phyloP scores from a whole-genome alignment of 805 yeast genomes.

The Helenozyma rhizophorensis region DNA sequence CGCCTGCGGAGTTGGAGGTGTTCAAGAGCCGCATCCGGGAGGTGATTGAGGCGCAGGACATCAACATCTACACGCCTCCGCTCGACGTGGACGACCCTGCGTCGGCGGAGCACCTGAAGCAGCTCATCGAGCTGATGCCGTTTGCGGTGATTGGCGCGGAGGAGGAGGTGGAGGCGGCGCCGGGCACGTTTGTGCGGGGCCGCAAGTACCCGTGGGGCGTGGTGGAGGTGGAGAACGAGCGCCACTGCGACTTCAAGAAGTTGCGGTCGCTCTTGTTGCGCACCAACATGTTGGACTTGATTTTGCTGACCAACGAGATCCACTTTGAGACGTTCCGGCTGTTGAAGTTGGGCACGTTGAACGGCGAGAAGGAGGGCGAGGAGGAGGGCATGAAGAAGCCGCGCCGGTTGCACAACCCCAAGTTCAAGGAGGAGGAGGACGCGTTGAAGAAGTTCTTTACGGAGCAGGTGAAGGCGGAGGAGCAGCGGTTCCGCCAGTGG shows the following conservation, averaged over 20 bases:
- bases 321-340: conserved; percentile 81
- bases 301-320: conserved; percentile 72
- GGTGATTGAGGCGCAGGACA: conserved; percentile 78
- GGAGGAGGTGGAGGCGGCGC: conserved; percentile 57
- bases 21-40: conserved; percentile 77
- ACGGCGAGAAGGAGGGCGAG: conserved; percentile 24
- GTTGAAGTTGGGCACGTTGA: conserved; percentile 51
- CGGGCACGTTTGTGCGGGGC: conserved; percentile 67
- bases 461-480: conserved; percentile 93
- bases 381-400: conserved; percentile 40
- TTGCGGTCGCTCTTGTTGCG: conserved; percentile 74
- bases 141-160: conserved; percentile 81
- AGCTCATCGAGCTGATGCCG: conserved; percentile 79
- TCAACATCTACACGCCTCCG: conserved; percentile 80
- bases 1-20: conserved; percentile 60
- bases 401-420: conserved; percentile 71
- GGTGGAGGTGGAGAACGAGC: conserved; percentile 82
- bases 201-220: conserved; percentile 90
- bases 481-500: conserved; percentile 97
- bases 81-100: conserved; percentile 71
- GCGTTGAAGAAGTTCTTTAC: conserved; percentile 91
- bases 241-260: conserved; percentile 80
- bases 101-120: conserved; percentile 75
- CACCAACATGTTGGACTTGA: conserved; percentile 78
- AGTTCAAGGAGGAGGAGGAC: conserved; percentile 94